phyloP scores from a whole-genome alignment of 805 yeast genomes.

The Ogataea naganishii region DNA sequence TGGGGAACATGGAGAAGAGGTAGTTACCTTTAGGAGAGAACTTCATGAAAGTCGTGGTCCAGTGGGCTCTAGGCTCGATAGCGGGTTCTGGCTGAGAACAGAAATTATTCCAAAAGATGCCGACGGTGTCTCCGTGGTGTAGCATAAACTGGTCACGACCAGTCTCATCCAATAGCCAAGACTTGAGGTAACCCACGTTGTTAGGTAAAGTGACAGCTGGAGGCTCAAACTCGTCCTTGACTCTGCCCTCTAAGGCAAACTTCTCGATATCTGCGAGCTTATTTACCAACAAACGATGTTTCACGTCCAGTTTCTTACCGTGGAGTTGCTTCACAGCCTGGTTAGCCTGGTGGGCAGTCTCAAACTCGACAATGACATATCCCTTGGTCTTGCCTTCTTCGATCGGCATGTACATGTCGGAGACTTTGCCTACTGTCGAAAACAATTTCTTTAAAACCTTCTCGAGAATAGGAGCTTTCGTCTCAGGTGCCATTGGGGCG shows the following conservation, averaged over 20 bases:
- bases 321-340: constrained; percentile 74
- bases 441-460: constrained; percentile 82
- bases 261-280: constrained; percentile 75
- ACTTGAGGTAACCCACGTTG: constrained; percentile 71
- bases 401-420: constrained; percentile 76
- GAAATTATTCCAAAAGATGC: constrained; percentile 77
- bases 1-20: constrained; percentile 80
- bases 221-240: constrained; percentile 53
- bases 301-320: constrained; percentile 87
- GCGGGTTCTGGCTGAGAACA: constrained; percentile 66
- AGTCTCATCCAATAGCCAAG: constrained; percentile 84
- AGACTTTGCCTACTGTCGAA: constrained; percentile 68
- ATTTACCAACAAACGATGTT: constrained; percentile 83
- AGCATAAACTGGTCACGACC: constrained; percentile 87
- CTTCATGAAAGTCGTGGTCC: constrained; percentile 82
- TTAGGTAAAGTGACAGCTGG: constrained; percentile 68
- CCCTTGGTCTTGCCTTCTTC: constrained; percentile 80
- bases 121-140: constrained; percentile 73
- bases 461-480: constrained; percentile 73
- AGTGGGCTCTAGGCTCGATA: constrained; percentile 69
- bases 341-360: constrained; percentile 54
- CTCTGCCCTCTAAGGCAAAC: constrained; percentile 56
- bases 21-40: constrained; percentile 93
- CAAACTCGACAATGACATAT: constrained; percentile 76
- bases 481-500: constrained; percentile 89